A percentile compares a stretch with the other conserved stretches of the same genome.
phyloP scores from a whole-genome alignment of 257 asterid species.

The Solanum medicagineum region DNA sequence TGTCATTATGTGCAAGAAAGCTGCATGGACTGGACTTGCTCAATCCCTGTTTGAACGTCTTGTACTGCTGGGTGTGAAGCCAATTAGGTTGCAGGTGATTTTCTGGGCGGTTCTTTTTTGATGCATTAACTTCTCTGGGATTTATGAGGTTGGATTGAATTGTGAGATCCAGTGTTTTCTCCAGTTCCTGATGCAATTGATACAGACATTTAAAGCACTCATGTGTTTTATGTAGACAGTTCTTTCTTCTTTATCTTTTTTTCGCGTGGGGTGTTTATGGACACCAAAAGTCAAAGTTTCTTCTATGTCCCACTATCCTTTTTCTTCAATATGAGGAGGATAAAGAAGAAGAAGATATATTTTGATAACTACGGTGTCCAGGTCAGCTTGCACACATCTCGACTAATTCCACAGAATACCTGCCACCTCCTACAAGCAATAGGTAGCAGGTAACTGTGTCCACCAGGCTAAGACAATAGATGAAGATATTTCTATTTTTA shows the following conservation, averaged over 20 bases:
- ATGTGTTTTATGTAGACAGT: not conserved
- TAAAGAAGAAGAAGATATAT: not conserved
- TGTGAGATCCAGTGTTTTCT: not conserved
- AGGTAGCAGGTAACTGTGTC: not conserved
- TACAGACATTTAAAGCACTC: not conserved
- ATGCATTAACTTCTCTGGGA: not conserved
- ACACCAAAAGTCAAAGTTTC: not conserved
- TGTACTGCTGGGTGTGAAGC: conserved; percentile 93
- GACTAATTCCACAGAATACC: not conserved
- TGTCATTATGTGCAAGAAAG: conserved; percentile 99
- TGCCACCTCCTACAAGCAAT: not conserved
- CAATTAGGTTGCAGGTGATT: conserved; percentile 91
- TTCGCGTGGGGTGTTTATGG: not conserved
- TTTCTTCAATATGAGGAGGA: not conserved
- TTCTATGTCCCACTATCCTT: not conserved
- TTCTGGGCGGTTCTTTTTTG: not conserved
- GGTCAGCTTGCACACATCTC: not conserved
- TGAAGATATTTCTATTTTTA: not conserved
- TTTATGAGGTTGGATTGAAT: not conserved
- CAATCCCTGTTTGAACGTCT: conserved; percentile 96
- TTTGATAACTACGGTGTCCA: not conserved
- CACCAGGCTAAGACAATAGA: not conserved
- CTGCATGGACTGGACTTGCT: conserved; percentile 97
- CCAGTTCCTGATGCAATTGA: not conserved
- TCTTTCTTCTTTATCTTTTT: not conserved